These are phyloP conservation scores for Plectosphaerella plurivora DNA, from an alignment of 2,329 filamentous ascomycete genomes.

Conservation along the genomic window DNA sequence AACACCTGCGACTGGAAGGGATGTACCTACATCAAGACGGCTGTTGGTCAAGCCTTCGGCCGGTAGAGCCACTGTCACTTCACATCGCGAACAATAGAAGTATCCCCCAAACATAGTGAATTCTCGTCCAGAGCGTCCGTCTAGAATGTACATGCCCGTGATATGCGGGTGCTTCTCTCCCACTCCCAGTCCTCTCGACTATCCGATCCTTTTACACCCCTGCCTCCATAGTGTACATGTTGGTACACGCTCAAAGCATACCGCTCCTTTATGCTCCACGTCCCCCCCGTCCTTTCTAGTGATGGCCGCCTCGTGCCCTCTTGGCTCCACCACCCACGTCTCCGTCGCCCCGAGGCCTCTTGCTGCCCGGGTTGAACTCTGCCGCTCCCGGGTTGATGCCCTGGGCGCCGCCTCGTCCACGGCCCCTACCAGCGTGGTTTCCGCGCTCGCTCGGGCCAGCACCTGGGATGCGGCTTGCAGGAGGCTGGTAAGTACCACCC, in stretches of 20 bases:
- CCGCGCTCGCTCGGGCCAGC: conserved; percentile 26
- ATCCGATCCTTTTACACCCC: not conserved
- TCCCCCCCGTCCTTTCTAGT: conserved; percentile 13
- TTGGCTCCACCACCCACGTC: conserved; percentile 37
- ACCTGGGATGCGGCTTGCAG: conserved; percentile 28
- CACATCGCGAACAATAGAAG: too few relatives aligned
- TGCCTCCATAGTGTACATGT: not conserved
- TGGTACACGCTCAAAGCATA: not conserved
- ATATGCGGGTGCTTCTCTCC: not conserved
- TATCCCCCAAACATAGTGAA: too few relatives aligned
- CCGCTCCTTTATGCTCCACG: not conserved
- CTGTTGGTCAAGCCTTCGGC: not conserved
- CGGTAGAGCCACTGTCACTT: not conserved
- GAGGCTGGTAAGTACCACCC: conserved; percentile 31
- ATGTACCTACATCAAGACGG: conserved; percentile 4
- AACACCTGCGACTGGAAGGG: conserved; percentile 11
- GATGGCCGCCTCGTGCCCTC: conserved; percentile 35
- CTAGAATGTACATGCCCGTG: not conserved
- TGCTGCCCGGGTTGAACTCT: conserved; percentile 55
- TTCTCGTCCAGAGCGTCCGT: not conserved
- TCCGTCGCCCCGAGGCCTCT: conserved; percentile 51
- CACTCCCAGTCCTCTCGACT: not conserved
- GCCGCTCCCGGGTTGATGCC: conserved; percentile 45
- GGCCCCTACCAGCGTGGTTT: conserved; percentile 26
- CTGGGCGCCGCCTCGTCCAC: conserved; percentile 28